Base-by-base conservation (phyloP, 2,329 filamentous ascomycete genomes). In the Fusarium oxysporum region DNA sequence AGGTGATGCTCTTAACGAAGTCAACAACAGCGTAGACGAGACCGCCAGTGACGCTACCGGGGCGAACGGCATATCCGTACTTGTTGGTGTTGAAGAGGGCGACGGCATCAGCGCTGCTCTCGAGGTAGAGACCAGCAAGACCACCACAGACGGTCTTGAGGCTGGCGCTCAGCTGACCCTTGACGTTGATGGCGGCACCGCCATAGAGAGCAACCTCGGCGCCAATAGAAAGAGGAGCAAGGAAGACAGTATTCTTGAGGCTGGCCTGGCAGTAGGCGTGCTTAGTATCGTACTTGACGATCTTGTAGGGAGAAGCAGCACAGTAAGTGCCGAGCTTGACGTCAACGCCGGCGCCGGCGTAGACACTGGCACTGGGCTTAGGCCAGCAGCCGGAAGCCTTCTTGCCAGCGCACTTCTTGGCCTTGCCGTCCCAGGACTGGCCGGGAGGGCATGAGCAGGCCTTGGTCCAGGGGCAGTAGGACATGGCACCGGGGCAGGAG, bases 361-460 rank as follows among this genome's bases (percentile, higher is more conserved):
- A 80, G 65, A 72, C 66, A n/a, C 64, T 65, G 68, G 73, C 56
- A 11, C 75, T 59, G 19, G 81, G 79, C 77, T 78, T 70, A 40
- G 81, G 80, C 81, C 81, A 83, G 66, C 78, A 76, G 58, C 81
- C 81, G 4, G 37, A 68, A 44, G 78, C 66, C 51, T 60, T 48
- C 23, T 59, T 58, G 51, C 81, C 81, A 30, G 67, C 45, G 66
- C 81, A 83, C 61, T 68, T 73, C 56, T 69, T 58, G 48, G 74
- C 64, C 28, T 32, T 48, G 53, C 60, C 68, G 47, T 86, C 82
- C 68, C 81, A 82, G 61, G 80, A 77, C 77, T 83, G 80, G 64
- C 84, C 85, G 19, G 83, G 81, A 19, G 81, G 68, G 65, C 85
- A 86, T 21, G 85, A 77, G 78, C 86, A 87, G 37, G 84, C 62